Conservation (phyloP, 225 moss, liverwort and hornwort species). For the Anthoceros angustus region DNA sequence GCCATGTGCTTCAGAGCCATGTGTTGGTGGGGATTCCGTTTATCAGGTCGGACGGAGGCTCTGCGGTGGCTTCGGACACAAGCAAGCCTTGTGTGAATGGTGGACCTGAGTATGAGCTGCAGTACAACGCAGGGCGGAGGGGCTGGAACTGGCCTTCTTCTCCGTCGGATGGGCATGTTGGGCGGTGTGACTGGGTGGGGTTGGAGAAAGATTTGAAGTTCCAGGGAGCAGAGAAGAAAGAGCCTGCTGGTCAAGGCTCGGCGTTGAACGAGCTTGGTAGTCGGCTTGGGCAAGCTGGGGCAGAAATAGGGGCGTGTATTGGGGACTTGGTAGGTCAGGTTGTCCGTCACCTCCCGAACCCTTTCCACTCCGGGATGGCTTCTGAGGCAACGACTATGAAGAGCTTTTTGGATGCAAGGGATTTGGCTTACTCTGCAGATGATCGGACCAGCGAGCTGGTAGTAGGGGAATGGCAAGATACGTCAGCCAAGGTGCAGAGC, state of each 20-base stretch:
- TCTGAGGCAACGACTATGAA: neutral
- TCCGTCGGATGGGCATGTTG: conserved; percentile 1
- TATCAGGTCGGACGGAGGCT: conserved; percentile 15
- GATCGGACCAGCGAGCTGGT: neutral
- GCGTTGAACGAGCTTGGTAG: conserved; percentile 36
- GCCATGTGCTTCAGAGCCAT: conserved; percentile 43
- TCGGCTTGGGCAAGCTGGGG: conserved; percentile 53
- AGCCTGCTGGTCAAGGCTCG: conserved; percentile 33
- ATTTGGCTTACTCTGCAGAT: neutral
- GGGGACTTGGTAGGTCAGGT: conserved; percentile 41
- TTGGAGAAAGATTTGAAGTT: conserved; percentile 17
- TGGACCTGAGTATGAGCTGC: neutral
- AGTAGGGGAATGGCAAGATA: neutral
- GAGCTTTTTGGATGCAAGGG: neutral
- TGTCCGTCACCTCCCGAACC: conserved; percentile 39
- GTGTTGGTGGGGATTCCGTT: conserved; percentile 27
- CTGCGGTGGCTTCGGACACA: conserved; percentile 21
- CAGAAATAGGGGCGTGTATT: conserved; percentile 41
- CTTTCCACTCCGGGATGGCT: conserved; percentile 6
- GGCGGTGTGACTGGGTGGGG: conserved; percentile 15
- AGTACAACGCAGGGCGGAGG: neutral
- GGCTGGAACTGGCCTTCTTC: conserved; percentile 3
- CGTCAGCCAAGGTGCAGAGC: conserved; percentile 4
- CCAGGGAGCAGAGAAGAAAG: conserved; percentile 24
- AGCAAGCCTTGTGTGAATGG: neutral